Evolutionary conservation across 768 basidiomycete species (phyloP).

Genomic region (Chlorophyllum brunneum): DNA sequence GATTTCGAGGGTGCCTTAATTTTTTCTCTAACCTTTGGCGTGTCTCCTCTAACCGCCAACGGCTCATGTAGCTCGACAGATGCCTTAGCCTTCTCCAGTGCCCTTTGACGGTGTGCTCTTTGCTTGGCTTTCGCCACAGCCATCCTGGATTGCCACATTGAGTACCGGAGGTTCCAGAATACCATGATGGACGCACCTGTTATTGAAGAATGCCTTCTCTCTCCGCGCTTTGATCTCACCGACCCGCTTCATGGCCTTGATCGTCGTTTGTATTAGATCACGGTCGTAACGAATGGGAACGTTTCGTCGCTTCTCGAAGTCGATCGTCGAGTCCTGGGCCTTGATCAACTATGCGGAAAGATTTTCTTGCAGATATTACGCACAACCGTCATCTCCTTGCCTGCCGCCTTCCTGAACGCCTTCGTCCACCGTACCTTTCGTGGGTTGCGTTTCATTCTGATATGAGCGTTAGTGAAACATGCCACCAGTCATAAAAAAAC

Average conservation of each 20-base stretch:
- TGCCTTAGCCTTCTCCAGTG: constrained; percentile 49
- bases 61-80: constrained; percentile 70
- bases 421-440: constrained; percentile 99
- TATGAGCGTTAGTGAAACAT: constrained; percentile 7
- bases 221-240: constrained; percentile 87
- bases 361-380: constrained; percentile 25
- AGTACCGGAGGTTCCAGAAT: neutral
- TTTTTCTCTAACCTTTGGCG: constrained; percentile 52
- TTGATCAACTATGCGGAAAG: neutral
- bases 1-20: constrained; percentile 67
- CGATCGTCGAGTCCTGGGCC: constrained; percentile 90
- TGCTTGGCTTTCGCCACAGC: constrained; percentile 76
- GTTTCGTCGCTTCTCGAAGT: constrained; percentile 98
- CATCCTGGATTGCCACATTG: constrained; percentile 54
- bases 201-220: constrained; percentile 96
- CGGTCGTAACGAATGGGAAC: constrained; percentile 96
- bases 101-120: constrained; percentile 67
- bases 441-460: constrained; percentile 98
- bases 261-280: constrained; percentile 86
- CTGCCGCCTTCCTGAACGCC: constrained; percentile 96
- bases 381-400: constrained; percentile 99
- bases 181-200: constrained; percentile 50
- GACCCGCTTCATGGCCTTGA: constrained; percentile 95
- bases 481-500: neutral
- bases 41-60: constrained; percentile 35